phyloP scores from a whole-genome alignment of 2,329 filamentous ascomycete species.

The Colletotrichum sp. region DNA sequence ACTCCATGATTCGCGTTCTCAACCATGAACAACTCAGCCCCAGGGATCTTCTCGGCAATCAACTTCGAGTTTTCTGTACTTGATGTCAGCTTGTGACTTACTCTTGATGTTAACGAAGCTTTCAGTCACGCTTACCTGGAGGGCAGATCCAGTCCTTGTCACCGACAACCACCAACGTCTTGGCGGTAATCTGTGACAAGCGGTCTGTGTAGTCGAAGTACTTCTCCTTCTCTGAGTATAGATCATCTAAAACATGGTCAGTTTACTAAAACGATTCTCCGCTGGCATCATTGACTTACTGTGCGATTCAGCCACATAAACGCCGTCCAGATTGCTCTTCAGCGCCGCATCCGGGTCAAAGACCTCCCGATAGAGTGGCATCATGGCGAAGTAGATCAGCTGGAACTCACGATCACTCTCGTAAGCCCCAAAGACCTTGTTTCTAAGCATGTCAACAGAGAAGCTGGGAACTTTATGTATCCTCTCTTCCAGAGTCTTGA shows the following conservation, averaged over 20 bases:
- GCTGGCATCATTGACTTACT: constrained; percentile 26
- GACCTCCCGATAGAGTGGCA: constrained; percentile 38
- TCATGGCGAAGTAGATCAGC: constrained; percentile 40
- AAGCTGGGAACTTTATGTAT: constrained; percentile 38
- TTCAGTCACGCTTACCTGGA: constrained; percentile 25
- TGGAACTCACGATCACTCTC: constrained; percentile 41
- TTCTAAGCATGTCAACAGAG: constrained; percentile 38
- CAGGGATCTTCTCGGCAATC: constrained; percentile 31
- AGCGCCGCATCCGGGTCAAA: constrained; percentile 39
- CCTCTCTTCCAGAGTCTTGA: constrained; percentile 33
- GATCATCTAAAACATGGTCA: constrained; percentile 29
- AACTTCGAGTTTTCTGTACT: constrained; percentile 33
- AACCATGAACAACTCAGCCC: constrained; percentile 32
- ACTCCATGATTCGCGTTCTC: constrained; percentile 39
- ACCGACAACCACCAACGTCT: constrained; percentile 41
- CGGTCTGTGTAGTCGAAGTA: constrained; percentile 41
- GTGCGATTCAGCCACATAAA: constrained; percentile 40
- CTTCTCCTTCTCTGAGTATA: constrained; percentile 39
- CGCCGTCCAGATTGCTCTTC: constrained; percentile 29
- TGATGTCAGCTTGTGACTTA: not conserved
- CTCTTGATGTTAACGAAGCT: not conserved
- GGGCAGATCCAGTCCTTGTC: constrained; percentile 46
- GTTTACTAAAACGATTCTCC: not conserved
- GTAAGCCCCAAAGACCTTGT: constrained; percentile 42
- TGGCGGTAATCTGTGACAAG: constrained; percentile 33